Evolutionary conservation across 2,329 filamentous ascomycete genomes (phyloP), one percentile per base, ranked within the genome.

Genomic region (Pyrenophora seminiperda): DNA sequence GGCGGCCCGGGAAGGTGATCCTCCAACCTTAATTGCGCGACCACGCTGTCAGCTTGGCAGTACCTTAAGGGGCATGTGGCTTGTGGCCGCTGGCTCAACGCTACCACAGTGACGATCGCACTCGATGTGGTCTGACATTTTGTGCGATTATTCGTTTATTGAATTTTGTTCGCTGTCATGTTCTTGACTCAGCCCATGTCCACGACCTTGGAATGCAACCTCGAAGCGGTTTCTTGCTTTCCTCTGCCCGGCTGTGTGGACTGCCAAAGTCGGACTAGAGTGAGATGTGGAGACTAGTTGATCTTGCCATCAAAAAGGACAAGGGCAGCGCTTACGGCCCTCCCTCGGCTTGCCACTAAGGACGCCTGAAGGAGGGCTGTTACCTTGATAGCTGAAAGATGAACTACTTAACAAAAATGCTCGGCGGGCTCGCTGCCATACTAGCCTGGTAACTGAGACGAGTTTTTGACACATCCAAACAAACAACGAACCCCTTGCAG

Each of bases 21-120:
- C 48, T 43, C 24, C 46, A 61, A 63, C 56, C 58, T 61, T 62
- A 60, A 63, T 63, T 60, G 50, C 57, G 50, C 54, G 29, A 61
- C 53, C 31, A 50, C 40, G 31, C 41, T 58, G 30, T 42, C 32
- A 41, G 22, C 44, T 55, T 53, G 45, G 53, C 49, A 46, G 40
- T 4, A 13, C 29, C 20, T 7, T 30, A 31, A 27, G 24, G 19
- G 18, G 18, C n/a, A 7, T 18, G 44, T 54, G 30, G 42, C 32
- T 41, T 50, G 51, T 56, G 54, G 44, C 31, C 46, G 34, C 11
- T 33, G 42, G 54, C 56, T 62, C 55, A 44, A 32, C 50, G 43
- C 47, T 58, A 47, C 24, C 22, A 33, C 18, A 14, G 50, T 42
- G 53, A 50, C 51, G 50, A 60, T 59, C 59, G 42, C 51, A 44